A percentile compares a stretch with the other conserved stretches of the same genome.
Evolutionary conservation across 2,329 filamentous ascomycete genomes (phyloP).

Genomic region (Neofusicoccum umdonicola): DNA sequence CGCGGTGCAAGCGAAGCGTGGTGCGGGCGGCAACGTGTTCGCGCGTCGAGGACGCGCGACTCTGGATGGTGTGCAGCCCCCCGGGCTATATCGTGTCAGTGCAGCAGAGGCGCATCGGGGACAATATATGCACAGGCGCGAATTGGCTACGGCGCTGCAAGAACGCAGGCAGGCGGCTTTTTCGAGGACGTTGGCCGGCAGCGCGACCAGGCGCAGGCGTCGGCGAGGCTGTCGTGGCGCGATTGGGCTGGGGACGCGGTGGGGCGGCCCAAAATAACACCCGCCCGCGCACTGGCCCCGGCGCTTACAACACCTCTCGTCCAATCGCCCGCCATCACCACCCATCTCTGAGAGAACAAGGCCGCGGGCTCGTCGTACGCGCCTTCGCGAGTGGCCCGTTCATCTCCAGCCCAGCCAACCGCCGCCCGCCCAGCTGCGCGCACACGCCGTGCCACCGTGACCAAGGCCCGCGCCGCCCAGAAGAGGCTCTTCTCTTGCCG

Average conservation of each 20-base stretch:
- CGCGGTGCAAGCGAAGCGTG: background rate
- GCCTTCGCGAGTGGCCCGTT: background rate
- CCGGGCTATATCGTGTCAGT: constrained; percentile 4
- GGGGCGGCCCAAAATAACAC: constrained; percentile 12
- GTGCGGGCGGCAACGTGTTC: background rate
- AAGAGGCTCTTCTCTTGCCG: constrained; percentile 16
- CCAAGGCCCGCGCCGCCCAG: background rate
- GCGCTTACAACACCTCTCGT: constrained; percentile 12
- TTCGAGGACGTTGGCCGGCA: background rate
- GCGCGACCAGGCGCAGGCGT: background rate
- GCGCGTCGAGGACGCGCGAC: background rate
- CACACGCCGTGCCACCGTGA: constrained; percentile 2
- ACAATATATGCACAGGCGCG: constrained; percentile 9
- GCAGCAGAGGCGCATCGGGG: background rate
- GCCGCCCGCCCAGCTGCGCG: background rate
- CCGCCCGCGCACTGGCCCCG: constrained; percentile 1
- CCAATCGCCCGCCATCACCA: background rate
- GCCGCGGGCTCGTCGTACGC: background rate
- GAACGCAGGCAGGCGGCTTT: constrained; percentile 1
- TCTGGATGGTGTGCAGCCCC: background rate
- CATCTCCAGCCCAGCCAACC: constrained; percentile 1
- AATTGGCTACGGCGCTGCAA: constrained; percentile 1
- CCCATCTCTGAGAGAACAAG: background rate
- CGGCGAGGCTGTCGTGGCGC: background rate
- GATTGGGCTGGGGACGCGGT: background rate